Evolutionary conservation across 2,329 filamentous ascomycete species (phyloP).

Genomic region (Paracoccidioides brasiliensis): DNA sequence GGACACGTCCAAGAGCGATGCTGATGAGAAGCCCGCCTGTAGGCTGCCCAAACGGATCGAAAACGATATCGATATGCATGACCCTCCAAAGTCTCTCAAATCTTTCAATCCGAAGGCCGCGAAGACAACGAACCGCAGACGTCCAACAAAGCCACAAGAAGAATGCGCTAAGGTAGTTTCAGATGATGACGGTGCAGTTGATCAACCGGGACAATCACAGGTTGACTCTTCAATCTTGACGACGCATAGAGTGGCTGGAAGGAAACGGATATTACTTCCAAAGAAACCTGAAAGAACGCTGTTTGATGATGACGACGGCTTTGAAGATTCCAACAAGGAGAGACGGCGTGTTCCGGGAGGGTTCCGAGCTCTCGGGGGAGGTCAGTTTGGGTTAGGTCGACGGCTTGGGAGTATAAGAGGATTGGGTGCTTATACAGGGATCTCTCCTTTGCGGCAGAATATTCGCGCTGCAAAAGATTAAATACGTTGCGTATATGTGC

Average conservation of each 20-base stretch:
- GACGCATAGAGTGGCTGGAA: constrained; percentile 38
- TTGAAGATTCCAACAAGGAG: neutral
- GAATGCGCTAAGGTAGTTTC: constrained; percentile 1
- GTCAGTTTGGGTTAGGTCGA: neutral
- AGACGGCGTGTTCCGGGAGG: neutral
- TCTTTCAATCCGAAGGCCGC: neutral
- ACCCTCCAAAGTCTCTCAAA: constrained; percentile 7
- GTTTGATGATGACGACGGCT: constrained; percentile 42
- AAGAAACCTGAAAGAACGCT: constrained; percentile 49
- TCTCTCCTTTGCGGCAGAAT: neutral
- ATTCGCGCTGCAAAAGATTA: neutral
- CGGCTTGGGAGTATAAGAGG: neutral
- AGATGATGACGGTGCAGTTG: constrained; percentile 8
- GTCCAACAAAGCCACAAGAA: constrained; percentile 11
- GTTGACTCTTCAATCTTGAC: constrained; percentile 9
- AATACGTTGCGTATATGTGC: neutral
- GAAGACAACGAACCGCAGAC: constrained; percentile 5
- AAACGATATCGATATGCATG: constrained; percentile 5
- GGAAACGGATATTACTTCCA: constrained; percentile 61
- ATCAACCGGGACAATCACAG: constrained; percentile 8
- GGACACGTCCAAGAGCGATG: constrained; percentile 14
- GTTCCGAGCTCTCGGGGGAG: neutral
- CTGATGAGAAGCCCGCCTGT: constrained; percentile 16
- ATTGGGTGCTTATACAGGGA: neutral
- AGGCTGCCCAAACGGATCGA: neutral